phyloP scores from a whole-genome alignment of 1,284 basidiomycete species.

The Ganoderma resinaceum region DNA sequence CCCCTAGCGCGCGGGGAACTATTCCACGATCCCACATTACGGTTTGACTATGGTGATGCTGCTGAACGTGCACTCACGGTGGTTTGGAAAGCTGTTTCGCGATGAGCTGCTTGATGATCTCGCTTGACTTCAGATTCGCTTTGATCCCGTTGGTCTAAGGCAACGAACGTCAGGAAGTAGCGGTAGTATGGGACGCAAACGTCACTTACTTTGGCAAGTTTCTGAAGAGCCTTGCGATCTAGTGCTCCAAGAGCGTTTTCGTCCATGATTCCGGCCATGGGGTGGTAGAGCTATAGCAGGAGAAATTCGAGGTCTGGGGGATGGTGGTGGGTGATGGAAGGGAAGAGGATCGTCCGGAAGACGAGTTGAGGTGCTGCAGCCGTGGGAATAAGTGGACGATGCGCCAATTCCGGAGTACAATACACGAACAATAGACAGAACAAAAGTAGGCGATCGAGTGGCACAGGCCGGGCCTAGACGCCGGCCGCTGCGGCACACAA shows the following conservation, averaged over 20 bases:
- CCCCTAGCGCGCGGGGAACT: not conserved
- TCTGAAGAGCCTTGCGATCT: slow-evolving; percentile 1
- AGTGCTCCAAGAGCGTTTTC: not conserved
- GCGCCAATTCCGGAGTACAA: not conserved
- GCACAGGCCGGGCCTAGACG: not conserved
- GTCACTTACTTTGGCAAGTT: not conserved
- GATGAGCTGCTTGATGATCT: slow-evolving; percentile 3
- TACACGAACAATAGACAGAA: not conserved
- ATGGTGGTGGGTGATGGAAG: not conserved
- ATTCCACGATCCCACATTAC: not conserved
- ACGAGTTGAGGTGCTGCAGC: not conserved
- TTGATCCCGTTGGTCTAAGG: slow-evolving; percentile 4
- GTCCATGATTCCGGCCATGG: not conserved
- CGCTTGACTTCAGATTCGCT: not conserved
- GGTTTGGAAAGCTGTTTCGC: not conserved
- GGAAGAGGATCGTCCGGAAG: not conserved
- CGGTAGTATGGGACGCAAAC: no score
- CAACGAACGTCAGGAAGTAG: not conserved
- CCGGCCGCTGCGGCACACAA: not conserved
- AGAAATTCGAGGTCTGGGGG: not conserved
- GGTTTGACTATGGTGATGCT: not conserved
- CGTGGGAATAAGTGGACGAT: not conserved
- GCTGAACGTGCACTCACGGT: not conserved
- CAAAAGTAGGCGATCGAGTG: not conserved
- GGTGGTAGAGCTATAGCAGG: not conserved